Percentiles rank a stretch among this genome's conserved stretches.
phyloP scores from a whole-genome alignment of 306 rosid species.

The Alnus rubra region DNA sequence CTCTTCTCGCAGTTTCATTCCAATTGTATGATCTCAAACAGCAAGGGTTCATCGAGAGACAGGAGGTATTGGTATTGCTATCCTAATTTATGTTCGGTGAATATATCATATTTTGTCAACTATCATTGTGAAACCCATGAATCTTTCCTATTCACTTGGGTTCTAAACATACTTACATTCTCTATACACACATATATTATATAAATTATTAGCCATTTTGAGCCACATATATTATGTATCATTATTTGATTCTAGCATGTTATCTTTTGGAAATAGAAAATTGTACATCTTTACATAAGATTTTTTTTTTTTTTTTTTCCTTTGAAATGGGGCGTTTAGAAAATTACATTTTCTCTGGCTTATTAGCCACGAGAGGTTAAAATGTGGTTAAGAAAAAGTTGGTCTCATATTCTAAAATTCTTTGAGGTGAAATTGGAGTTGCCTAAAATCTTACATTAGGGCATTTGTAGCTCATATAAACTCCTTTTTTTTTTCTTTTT shows the following conservation, averaged over 20 bases:
- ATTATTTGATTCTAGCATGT: neutral
- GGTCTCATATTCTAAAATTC: neutral
- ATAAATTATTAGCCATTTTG: neutral
- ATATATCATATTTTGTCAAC: constrained; percentile 23
- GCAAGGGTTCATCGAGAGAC: constrained; percentile 73
- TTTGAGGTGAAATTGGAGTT: neutral
- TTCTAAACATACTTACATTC: neutral
- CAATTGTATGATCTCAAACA: constrained; percentile 74
- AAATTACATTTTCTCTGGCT: neutral
- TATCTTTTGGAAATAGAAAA: neutral
- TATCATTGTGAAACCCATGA: neutral
- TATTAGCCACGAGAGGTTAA: neutral
- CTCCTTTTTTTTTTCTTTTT: neutral
- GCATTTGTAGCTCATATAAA: neutral
- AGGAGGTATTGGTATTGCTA: constrained; percentile 69
- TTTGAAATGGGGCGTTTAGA: neutral
- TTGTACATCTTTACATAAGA: neutral
- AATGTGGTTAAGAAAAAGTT: neutral
- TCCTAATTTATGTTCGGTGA: constrained; percentile 14
- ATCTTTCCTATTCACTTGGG: neutral
- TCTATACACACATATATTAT: neutral
- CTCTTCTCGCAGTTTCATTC: constrained; percentile 74
- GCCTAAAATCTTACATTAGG: neutral
- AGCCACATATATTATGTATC: neutral
- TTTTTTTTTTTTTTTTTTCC: neutral